Evolutionary conservation across 139 green algal genomes (phyloP), one percentile per base, ranked within the genome.

Genomic region (Marvania coccoides): DNA sequence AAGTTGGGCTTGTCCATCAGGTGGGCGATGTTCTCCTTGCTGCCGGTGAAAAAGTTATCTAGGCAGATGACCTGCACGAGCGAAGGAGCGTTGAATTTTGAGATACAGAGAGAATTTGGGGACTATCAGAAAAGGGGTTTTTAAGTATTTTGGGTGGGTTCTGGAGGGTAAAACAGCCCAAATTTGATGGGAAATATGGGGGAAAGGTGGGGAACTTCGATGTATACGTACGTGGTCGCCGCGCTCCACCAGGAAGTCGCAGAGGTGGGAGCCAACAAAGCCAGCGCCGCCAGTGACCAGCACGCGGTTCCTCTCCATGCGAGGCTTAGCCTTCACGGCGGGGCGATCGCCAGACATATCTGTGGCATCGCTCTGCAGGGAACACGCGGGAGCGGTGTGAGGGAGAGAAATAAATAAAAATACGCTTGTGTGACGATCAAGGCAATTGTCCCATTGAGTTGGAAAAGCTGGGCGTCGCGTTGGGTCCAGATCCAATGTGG

Each of bases 11-110:
- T 86, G 65, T 65, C 85, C 2, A 98, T 67, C 39, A 97, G 77
- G 69, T 98, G 91, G 8, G 79, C 72, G 8, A 99, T 76, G 71
- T 98, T 99, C 30, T 95, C 90, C 65, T 95, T 96, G 75, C 75
- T 88, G 31, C 93, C 94, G 6, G 94, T 99, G 86, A 99, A 99
- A 71, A 98, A 97, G 73, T 97, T 98, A 78, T 99, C 94, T 19
- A 98, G 24, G 81, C 94, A 97, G 62, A 98, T 96, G 10, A 98
- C 92, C 85, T 95, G 78, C 56, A 69, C 8, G 8, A 51, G 4
- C 28, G n/a, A n/a, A n/a, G n/a, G n/a, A 54, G 13, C 5, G 33
- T 47, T 14, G n/a, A n/a, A n/a, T n/a, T n/a, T n/a, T n/a, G n/a
- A n/a, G n/a, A n/a, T n/a, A n/a, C n/a, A n/a, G n/a, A n/a, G n/a